Percentiles rank a stretch among this genome's conserved stretches.
Evolutionary conservation across 2,329 filamentous ascomycete species (phyloP).

Genomic region (Diplodia seriata): DNA sequence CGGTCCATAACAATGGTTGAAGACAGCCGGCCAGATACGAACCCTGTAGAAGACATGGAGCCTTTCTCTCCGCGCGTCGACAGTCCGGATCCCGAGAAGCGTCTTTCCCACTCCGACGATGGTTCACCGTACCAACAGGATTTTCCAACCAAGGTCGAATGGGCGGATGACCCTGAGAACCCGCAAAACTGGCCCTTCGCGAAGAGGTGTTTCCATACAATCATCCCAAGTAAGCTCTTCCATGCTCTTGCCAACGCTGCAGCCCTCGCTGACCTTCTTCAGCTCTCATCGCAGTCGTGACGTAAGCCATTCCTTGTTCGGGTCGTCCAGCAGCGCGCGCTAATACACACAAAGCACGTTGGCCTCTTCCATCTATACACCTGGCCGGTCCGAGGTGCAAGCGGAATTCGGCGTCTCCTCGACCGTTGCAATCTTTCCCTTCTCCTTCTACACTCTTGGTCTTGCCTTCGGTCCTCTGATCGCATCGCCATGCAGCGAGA

Average conservation of each 20-base stretch:
- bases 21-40: too few relatives aligned
- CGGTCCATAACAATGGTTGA: neutral
- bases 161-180: conserved; percentile 71
- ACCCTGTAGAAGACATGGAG: neutral
- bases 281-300: conserved; percentile 30
- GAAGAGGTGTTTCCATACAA: conserved; percentile 62
- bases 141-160: conserved; percentile 53
- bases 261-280: conserved; percentile 59
- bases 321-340: neutral
- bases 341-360: conserved; percentile 23
- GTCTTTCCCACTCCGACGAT: conserved; percentile 6
- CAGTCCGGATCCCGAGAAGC: conserved; percentile 22
- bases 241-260: conserved; percentile 60
- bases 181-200: conserved; percentile 73
- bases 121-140: conserved; percentile 30
- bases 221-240: conserved; percentile 23
- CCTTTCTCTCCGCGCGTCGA: conserved; percentile 1
- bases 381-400: conserved; percentile 27
- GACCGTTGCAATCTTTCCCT: conserved; percentile 37
- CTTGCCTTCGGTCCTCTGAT: conserved; percentile 75
- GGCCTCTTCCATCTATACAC: conserved; percentile 32
- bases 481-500: conserved; percentile 76
- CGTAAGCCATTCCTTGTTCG: conserved; percentile 2
- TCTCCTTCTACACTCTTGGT: conserved; percentile 40
- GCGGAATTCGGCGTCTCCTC: conserved; percentile 37